A percentile compares a stretch with the other conserved stretches of the same genome.
Conservation (phyloP, 495 filamentous ascomycete genomes). For the Lineolata rhizophorae region DNA sequence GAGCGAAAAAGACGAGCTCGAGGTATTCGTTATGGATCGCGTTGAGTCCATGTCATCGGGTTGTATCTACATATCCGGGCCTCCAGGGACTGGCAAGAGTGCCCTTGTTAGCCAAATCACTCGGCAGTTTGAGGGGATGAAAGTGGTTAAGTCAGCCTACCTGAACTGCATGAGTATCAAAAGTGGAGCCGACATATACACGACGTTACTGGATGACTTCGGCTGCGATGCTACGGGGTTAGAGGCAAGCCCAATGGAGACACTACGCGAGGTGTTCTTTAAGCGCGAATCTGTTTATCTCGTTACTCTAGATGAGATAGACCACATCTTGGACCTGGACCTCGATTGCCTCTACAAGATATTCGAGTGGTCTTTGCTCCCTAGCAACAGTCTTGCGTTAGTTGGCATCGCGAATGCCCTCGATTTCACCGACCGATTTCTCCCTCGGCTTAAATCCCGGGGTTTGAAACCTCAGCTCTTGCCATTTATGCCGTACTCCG, state of each 20-base stretch:
- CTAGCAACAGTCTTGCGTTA: slow-evolving; percentile 53
- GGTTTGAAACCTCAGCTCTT: slow-evolving; percentile 77
- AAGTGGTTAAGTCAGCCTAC: slow-evolving; percentile 54
- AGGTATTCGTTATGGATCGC: slow-evolving; percentile 43
- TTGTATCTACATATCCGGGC: slow-evolving; percentile 90
- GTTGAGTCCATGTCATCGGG: slow-evolving; percentile 39
- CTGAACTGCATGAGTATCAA: slow-evolving; percentile 96
- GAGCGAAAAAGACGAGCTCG: slow-evolving; percentile 48
- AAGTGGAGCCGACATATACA: slow-evolving; percentile 57
- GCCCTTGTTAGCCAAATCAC: too few species aligned
- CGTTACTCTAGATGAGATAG: slow-evolving; percentile 82
- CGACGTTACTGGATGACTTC: slow-evolving; percentile 46
- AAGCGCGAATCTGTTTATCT: slow-evolving; percentile 38
- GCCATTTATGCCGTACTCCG: slow-evolving; percentile 83
- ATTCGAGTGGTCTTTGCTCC: slow-evolving; percentile 80
- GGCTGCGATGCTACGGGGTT: slow-evolving; percentile 30
- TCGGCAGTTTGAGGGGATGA: too few species aligned
- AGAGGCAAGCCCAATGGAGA: too few species aligned
- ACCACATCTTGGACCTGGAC: slow-evolving; percentile 74
- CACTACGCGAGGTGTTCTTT: slow-evolving; percentile 44
- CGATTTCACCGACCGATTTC: slow-evolving; percentile 83
- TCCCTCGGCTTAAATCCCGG: slow-evolving; percentile 80
- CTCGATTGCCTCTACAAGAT: slow-evolving; percentile 68
- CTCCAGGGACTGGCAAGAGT: slow-evolving; percentile 91
- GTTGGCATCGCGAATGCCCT: slow-evolving; percentile 94